Percentiles rank a stretch among this genome's conserved stretches.
Evolutionary conservation across 805 yeast species (phyloP).

Genomic region (Ogataea methylovora): DNA sequence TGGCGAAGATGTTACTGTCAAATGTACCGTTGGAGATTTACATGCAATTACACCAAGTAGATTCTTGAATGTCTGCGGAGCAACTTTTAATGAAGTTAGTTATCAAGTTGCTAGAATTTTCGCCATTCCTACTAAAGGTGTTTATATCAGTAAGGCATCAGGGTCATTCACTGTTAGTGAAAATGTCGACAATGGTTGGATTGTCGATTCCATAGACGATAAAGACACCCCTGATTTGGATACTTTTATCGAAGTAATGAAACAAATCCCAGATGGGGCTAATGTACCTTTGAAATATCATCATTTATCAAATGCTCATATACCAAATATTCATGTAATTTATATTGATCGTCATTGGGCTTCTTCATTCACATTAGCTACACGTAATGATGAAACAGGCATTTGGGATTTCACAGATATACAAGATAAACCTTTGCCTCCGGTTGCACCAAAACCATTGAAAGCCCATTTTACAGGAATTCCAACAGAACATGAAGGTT

Average conservation of each 20-base stretch:
- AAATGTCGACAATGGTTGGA: conserved; percentile 67
- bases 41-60: conserved; percentile 79
- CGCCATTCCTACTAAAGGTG: conserved; percentile 81
- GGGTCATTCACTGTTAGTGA: conserved; percentile 58
- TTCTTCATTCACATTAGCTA: conserved; percentile 60
- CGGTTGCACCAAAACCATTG: conserved; percentile 44
- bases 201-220: conserved; percentile 72
- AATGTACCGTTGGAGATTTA: conserved; percentile 60
- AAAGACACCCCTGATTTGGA: conserved; percentile 68
- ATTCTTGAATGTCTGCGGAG: conserved; percentile 79
- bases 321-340: conserved; percentile 58
- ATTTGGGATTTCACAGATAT: conserved; percentile 46
- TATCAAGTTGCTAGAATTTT: conserved; percentile 85
- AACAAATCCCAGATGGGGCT: conserved; percentile 64
- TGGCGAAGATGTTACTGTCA: conserved; percentile 47
- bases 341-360: conserved; percentile 84
- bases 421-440: conserved; percentile 57
- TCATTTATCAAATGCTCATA: conserved; percentile 74
- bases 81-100: conserved; percentile 75
- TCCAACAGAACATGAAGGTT: conserved; percentile 48
- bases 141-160: conserved; percentile 67
- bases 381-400: conserved; percentile 48
- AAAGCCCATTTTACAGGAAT: conserved; percentile 65
- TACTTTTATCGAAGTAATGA: conserved; percentile 71
- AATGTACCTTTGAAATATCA: conserved; percentile 66